phyloP scores from a whole-genome alignment of 352 stramenopile species.

The Phytopythium delawarense region DNA sequence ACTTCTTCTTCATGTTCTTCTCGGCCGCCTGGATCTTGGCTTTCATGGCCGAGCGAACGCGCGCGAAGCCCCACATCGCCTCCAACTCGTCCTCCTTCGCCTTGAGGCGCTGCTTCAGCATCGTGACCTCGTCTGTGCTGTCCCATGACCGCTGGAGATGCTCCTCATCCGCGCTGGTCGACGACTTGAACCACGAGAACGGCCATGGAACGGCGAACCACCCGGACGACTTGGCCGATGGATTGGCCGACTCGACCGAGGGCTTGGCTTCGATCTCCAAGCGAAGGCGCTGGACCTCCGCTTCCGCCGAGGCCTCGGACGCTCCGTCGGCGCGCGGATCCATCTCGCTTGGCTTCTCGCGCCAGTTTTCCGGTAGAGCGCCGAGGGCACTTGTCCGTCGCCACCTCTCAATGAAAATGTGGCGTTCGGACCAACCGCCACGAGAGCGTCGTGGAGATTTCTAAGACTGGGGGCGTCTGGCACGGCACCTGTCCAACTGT shows the following conservation, averaged over 20 bases:
- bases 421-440: too few species aligned
- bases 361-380: background rate
- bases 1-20: conserved; percentile 15
- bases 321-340: background rate
- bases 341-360: background rate
- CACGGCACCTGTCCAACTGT: too few species aligned
- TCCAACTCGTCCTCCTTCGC: conserved; percentile 11
- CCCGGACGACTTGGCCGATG: background rate
- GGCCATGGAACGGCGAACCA: background rate
- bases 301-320: background rate
- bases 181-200: background rate
- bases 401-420: too few species aligned
- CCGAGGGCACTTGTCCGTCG: too few species aligned
- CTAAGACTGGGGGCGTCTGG: too few species aligned
- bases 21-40: conserved; percentile 12
- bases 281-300: background rate
- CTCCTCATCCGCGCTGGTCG: background rate
- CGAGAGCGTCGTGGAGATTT: too few species aligned
- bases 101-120: conserved; percentile 1
- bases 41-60: conserved; percentile 21
- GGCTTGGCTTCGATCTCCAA: background rate
- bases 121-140: background rate
- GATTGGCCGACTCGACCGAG: background rate
- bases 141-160: background rate
- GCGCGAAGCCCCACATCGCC: conserved; percentile 12